Evolutionary conservation across 1,284 basidiomycete species (phyloP).

Genomic region (Sphaerobolus stellatus): DNA sequence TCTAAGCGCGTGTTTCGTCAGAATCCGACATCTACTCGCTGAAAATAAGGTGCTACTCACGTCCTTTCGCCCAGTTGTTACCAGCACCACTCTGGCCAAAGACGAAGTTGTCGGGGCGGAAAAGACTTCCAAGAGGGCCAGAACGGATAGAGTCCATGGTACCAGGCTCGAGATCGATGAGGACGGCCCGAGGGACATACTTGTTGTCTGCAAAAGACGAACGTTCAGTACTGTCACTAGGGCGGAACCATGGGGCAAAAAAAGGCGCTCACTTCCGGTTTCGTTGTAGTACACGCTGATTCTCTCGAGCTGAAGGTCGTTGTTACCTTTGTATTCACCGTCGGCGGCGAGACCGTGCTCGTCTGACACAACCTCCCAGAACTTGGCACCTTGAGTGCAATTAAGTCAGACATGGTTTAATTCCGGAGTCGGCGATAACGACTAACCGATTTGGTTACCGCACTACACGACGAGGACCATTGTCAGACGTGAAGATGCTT

Average conservation of each 20-base stretch:
- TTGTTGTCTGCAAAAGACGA: slow-evolving; percentile 56
- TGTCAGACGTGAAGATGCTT: slow-evolving; percentile 17
- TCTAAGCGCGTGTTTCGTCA: slow-evolving; percentile 13
- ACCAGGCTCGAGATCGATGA: slow-evolving; percentile 94
- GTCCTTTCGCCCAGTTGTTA: slow-evolving; percentile 59
- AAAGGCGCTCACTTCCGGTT: slow-evolving; percentile 50
- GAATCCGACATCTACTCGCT: background rate
- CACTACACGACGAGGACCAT: slow-evolving; percentile 54
- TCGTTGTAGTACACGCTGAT: slow-evolving; percentile 97
- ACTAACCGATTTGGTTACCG: slow-evolving; percentile 93
- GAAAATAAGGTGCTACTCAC: slow-evolving; percentile 24
- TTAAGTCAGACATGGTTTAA: slow-evolving; percentile 15
- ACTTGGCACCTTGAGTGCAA: slow-evolving; percentile 78
- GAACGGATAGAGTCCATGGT: slow-evolving; percentile 95
- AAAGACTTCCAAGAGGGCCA: slow-evolving; percentile 46
- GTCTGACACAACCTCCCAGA: slow-evolving; percentile 98
- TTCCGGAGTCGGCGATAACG: slow-evolving; percentile 12
- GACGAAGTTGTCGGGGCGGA: slow-evolving; percentile 58
- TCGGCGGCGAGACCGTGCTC: slow-evolving; percentile 95
- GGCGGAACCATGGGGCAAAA: background rate
- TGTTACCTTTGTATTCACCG: slow-evolving; percentile 90
- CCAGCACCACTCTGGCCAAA: slow-evolving; percentile 55
- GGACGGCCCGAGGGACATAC: slow-evolving; percentile 95
- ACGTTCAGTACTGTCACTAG: no score
- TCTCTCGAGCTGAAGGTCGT: slow-evolving; percentile 95